Evolutionary conservation across 106 monocot genomes (phyloP).

Genomic region (Agapanthus africanus): DNA sequence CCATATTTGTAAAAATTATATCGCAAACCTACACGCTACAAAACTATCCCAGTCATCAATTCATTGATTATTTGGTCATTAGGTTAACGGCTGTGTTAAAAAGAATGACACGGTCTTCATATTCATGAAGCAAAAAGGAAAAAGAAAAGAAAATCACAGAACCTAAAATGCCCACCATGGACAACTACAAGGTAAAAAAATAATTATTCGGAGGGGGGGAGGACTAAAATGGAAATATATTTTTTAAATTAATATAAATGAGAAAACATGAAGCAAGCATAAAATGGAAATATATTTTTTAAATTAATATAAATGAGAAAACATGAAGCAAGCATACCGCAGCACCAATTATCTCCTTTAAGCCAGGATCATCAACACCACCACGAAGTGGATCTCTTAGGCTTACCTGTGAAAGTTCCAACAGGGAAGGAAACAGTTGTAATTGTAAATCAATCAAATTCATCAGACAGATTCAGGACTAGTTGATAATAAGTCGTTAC

Average conservation of each 20-base stretch:
- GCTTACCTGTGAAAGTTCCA: slow-evolving; percentile 56
- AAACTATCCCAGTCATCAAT: background rate
- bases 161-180: too few relatives aligned
- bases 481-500: background rate
- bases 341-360: slow-evolving; percentile 86
- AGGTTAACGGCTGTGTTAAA: background rate
- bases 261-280: background rate
- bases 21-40: background rate
- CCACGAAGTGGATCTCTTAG: slow-evolving; percentile 88
- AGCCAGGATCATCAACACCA: slow-evolving; percentile 69
- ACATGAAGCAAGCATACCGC: slow-evolving; percentile 87
- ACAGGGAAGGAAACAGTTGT: background rate
- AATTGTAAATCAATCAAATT: too few relatives aligned
- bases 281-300: too few relatives aligned
- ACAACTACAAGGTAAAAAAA: background rate
- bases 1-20: background rate
- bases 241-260: background rate
- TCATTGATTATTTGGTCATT: background rate
- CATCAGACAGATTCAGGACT: background rate
- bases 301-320: too few relatives aligned
- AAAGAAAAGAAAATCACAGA: background rate
- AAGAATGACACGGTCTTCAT: background rate
- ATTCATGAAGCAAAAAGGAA: background rate
- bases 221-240: background rate
- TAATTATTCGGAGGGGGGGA: background rate